These are phyloP conservation scores for Ophiosphaerella korrae DNA, from an alignment of 2,329 filamentous ascomycete species.

Conservation along the genomic window DNA sequence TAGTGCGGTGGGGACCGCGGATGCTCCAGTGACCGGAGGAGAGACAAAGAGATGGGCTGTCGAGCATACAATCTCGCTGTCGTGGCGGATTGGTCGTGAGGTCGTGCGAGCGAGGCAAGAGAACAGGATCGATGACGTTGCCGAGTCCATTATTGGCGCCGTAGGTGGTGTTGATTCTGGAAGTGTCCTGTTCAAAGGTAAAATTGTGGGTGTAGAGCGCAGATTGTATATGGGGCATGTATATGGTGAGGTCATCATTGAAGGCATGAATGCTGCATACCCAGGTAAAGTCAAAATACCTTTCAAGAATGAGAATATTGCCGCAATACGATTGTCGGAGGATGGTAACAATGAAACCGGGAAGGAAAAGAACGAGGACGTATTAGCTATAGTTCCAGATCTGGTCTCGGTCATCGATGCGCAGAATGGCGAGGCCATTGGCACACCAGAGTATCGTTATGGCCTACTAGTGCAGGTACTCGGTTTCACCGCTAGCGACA, in stretches of 20 bases:
- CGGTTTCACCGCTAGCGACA: conserved; percentile 60
- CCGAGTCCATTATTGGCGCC: conserved; percentile 49
- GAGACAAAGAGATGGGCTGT: conserved; percentile 47
- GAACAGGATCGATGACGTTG: conserved; percentile 44
- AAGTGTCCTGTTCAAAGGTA: conserved; percentile 52
- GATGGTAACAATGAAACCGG: conserved; percentile 27
- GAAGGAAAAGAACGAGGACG: conserved; percentile 45
- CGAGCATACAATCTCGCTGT: conserved; percentile 46
- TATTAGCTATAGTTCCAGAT: conserved; percentile 57
- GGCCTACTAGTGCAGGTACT: conserved; percentile 59
- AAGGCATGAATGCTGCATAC: conserved; percentile 32
- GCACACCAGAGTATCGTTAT: conserved; percentile 61
- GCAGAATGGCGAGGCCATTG: conserved; percentile 56
- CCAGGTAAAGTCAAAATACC: conserved; percentile 65
- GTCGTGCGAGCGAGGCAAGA: conserved; percentile 42
- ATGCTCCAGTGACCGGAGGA: conserved; percentile 45
- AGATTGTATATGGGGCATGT: conserved; percentile 49
- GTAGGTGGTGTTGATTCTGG: conserved; percentile 48
- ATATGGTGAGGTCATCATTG: conserved; percentile 50
- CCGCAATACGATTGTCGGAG: conserved; percentile 51
- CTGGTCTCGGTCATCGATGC: conserved; percentile 57
- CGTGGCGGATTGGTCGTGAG: conserved; percentile 48
- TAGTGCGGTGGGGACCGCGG: conserved; percentile 42
- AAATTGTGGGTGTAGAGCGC: conserved; percentile 52
- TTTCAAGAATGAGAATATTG: conserved; percentile 77